Base-by-base conservation (phyloP, 768 basidiomycete genomes). In the Vararia minispora region DNA sequence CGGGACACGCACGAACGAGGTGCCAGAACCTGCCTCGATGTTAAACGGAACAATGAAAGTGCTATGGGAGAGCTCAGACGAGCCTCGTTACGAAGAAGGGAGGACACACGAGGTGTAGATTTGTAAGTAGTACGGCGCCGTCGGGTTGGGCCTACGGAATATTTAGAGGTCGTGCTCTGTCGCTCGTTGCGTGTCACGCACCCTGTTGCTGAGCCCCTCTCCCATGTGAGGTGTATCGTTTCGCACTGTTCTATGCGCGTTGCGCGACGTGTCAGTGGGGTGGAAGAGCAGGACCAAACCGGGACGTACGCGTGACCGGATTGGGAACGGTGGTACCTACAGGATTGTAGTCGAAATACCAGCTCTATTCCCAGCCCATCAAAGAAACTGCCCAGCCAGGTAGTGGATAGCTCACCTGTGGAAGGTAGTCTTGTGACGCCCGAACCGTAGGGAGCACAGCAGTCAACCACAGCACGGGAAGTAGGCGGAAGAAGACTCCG, bases 21-120 rank as follows among this genome's bases (percentile, higher is more conserved):
- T 54, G 10, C 55, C 63, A 31, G 47, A 51, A 4, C 76, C 76
- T 1, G 68, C 73, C 0, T 57, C 52, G 39, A 79, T 60, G 17
- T 71, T 49, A 49, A 77, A 64, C 2, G 76, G 74, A 28, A 71
- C 64, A 16, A 68, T 53, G 48, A 64, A 72, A 14, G 64, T 53
- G 24, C 74, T 76, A 31, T 41, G 36, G 28, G 18, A 33, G 32
- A n/a, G 27, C 35, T 28, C 8, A 37, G 8, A n/a, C 16, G 27
- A 18, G 8, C 18, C 7, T 13, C 2, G n/a, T 9, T 6, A 35
- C 26, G 21, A 38, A 26, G 23, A 29, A 34, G 28, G 14, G 6
- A 25, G 34, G 17, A 59, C 74, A 52, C 40, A 76, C 76, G 74
- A 76, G 11, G 74, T 72, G 49, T 72, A 77, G 7, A 78, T 61